These are phyloP conservation scores for Astrocystis sublimbata DNA, from an alignment of 495 filamentous ascomycete species.

Conservation along the genomic window DNA sequence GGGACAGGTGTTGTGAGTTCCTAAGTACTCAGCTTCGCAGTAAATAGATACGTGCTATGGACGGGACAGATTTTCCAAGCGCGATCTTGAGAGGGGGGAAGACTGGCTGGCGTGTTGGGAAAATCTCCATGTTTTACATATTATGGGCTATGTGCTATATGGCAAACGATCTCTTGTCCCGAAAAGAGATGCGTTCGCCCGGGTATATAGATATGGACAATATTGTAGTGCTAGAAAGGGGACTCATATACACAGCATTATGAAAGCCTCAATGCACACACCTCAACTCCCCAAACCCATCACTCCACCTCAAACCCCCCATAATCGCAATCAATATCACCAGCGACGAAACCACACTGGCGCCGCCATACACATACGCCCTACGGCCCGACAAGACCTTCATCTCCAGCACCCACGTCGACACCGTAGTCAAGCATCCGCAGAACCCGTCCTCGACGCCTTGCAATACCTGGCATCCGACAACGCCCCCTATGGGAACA, in stretches of 20 bases:
- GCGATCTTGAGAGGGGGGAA: no score
- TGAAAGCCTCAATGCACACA: constrained; percentile 44
- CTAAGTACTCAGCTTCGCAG: no score
- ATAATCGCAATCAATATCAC: constrained; percentile 71
- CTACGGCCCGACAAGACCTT: constrained; percentile 63
- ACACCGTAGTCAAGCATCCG: constrained; percentile 87
- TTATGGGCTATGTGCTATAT: no score
- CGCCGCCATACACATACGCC: constrained; percentile 73
- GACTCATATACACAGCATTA: background rate
- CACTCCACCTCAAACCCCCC: constrained; percentile 78
- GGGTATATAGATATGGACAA: no score
- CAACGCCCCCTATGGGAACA: constrained; percentile 49
- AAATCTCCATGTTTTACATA: no score
- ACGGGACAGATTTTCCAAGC: no score
- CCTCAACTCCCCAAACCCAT: constrained; percentile 55
- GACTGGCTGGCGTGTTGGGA: no score
- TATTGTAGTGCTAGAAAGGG: background rate
- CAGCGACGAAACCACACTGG: constrained; percentile 65
- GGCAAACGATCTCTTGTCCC: no score
- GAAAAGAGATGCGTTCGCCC: background rate
- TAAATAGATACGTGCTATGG: no score
- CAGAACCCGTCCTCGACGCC: constrained; percentile 91
- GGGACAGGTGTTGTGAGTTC: no score
- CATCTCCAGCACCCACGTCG: constrained; percentile 86
- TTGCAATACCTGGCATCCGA: constrained; percentile 78